Conservation (phyloP, 2,329 filamentous ascomycete species). For the Blumeria hordei region DNA sequence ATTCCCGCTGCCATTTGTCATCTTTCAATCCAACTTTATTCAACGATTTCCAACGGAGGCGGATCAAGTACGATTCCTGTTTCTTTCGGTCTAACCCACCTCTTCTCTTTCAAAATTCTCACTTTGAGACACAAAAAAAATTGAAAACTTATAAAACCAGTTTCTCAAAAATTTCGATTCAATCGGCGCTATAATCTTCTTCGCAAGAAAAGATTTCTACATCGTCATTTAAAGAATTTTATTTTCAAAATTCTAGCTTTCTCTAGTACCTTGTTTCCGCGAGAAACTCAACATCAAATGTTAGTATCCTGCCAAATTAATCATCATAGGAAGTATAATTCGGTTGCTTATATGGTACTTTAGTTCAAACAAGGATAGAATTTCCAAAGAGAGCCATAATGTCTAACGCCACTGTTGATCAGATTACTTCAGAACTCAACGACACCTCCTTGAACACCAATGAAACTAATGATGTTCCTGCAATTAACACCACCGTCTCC, state of each 20-base stretch:
- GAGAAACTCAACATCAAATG: too few species aligned
- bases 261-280: too few species aligned
- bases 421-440: slow-evolving; percentile 57
- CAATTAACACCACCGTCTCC: slow-evolving; percentile 52
- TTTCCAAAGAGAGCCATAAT: slow-evolving; percentile 21
- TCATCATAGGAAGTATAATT: too few species aligned
- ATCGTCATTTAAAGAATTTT: too few species aligned
- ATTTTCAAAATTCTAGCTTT: too few species aligned
- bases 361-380: too few species aligned
- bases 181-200: too few species aligned
- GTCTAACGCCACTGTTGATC: slow-evolving; percentile 44
- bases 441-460: slow-evolving; percentile 45
- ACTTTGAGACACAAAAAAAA: slow-evolving; percentile 16
- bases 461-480: slow-evolving; percentile 39
- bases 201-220: too few species aligned
- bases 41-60: too few species aligned
- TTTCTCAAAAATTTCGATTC: background rate
- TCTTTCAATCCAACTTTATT: too few species aligned
- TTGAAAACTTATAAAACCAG: slow-evolving; percentile 16
- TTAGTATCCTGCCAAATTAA: too few species aligned
- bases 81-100: slow-evolving; percentile 17
- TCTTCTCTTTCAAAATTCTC: slow-evolving; percentile 14
- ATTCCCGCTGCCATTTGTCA: background rate
- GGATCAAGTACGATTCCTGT: background rate
- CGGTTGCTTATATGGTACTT: too few species aligned